Evolutionary conservation across 2,329 filamentous ascomycete species (phyloP).

Genomic region (Penicillium sumatraense): DNA sequence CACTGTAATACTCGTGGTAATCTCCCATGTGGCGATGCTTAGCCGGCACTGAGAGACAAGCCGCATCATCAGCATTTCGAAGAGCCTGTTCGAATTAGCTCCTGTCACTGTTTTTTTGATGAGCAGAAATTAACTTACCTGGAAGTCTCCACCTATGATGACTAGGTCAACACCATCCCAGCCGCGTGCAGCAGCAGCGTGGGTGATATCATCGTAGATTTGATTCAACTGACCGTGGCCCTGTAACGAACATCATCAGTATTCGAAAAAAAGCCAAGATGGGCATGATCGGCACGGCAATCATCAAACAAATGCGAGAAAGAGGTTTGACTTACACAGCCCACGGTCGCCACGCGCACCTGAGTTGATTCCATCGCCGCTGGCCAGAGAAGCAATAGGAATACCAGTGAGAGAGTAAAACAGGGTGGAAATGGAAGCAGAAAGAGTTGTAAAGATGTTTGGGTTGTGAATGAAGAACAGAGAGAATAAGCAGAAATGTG

Average conservation of each 20-base stretch:
- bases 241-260: conserved; percentile 52
- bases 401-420: not conserved
- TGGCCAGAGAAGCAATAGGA: not conserved
- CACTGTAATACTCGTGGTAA: conserved; percentile 93
- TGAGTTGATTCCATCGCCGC: conserved; percentile 5
- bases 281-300: not conserved
- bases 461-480: too few species aligned
- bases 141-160: conserved; percentile 96
- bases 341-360: conserved; percentile 80
- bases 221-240: conserved; percentile 90
- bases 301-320: too few species aligned
- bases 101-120: not conserved
- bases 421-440: not conserved
- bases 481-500: not conserved
- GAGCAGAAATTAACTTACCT: conserved; percentile 57
- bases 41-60: conserved; percentile 83
- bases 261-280: not conserved
- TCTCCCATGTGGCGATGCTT: conserved; percentile 91
- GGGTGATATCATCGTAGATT: conserved; percentile 80
- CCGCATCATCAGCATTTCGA: conserved; percentile 85
- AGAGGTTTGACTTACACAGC: conserved; percentile 67
- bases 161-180: conserved; percentile 87
- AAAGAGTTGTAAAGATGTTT: too few species aligned
- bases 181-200: conserved; percentile 69
- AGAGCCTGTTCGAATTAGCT: conserved; percentile 62